Base-by-base conservation (phyloP, 768 basidiomycete species). In the Leccinum olivaceopallidum region DNA sequence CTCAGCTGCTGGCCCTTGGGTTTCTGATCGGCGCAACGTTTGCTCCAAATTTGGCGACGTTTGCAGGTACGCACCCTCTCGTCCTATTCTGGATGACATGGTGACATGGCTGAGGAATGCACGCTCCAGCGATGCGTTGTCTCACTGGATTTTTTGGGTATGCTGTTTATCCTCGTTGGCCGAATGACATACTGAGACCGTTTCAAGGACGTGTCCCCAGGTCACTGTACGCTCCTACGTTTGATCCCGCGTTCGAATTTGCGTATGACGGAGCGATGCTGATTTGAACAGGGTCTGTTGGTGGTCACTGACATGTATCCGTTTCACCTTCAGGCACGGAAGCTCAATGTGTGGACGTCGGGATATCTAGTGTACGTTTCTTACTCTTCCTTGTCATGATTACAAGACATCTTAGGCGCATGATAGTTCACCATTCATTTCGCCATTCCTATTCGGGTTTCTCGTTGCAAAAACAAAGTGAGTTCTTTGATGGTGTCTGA, bases 1-100 rank as follows among this genome's bases (percentile, higher is more conserved):
- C 71, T 4, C 71, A 73, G 69, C 55, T 83, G 26, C 64, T 84
- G 57, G 71, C 81, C 0, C 60, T 83, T 8, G 79, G 67, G 5
- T 85, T 83, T 70, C 68, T 82, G 16, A 71, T 82, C 18, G 83
- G 83, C 1, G 81, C 80, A 32, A 81, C 83, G 0, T 77, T 83
- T 47, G 80, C 84, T 3, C 82, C 82, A 1, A 74, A 78, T 60
- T 61, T 85, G 32, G 60, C 72, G 13, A 80, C 77, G 0, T 84
- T 85, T 67, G 71, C 83, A 3, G 82, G 83, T 74, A 67, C 37
- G 55, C 6, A 12, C 28, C 18, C 8, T 32, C 49, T 22, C 3
- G n/a, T 53, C 30, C 13, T 56, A 5, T 47, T 47, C 2, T 54
- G 20, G 48, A 26, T 48, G 26, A 18, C 24, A 39, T 34, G 24